Evolutionary conservation across 345 rosid species (phyloP).

Genomic region (Brassica rapa): DNA sequence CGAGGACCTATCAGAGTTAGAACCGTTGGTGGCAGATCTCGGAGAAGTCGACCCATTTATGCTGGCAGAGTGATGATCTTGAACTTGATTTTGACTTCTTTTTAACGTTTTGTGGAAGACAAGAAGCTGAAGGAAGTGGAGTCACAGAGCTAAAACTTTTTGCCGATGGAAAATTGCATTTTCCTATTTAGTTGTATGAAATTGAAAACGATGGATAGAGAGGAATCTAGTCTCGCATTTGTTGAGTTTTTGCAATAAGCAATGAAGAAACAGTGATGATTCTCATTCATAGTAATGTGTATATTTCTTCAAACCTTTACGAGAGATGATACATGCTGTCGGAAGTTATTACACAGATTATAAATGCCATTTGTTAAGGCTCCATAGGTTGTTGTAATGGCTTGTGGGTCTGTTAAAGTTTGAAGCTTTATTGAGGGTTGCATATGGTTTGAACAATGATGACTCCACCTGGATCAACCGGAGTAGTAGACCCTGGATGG

Average conservation of each 20-base stretch:
- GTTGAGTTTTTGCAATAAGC: conserved; percentile 37
- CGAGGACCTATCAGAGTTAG: conserved; percentile 50
- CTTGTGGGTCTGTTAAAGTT: too few relatives aligned
- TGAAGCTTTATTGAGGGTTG: too few relatives aligned
- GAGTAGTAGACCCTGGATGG: too few relatives aligned
- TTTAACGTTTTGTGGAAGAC: conserved; percentile 13
- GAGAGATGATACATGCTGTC: too few relatives aligned
- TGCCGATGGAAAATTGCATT: conserved; percentile 28
- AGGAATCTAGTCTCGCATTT: conserved; percentile 27
- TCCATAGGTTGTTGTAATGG: too few relatives aligned
- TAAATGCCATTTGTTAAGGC: too few relatives aligned
- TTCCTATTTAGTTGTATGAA: conserved; percentile 27
- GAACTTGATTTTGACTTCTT: conserved; percentile 1
- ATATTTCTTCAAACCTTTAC: conserved; percentile 5
- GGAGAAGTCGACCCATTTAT: conserved; percentile 90
- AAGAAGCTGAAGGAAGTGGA: conserved; percentile 15
- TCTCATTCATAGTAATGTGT: conserved; percentile 18
- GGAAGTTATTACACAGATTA: too few relatives aligned
- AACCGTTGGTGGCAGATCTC: conserved; percentile 71
- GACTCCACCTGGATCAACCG: too few relatives aligned
- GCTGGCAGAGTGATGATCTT: conserved; percentile 55
- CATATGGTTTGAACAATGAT: too few relatives aligned
- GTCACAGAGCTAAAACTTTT: conserved; percentile 27
- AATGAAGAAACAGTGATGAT: conserved; percentile 23
- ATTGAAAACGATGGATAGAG: conserved; percentile 32